Conservation (phyloP, 768 basidiomycete genomes). For the Tricholoma sp. region DNA sequence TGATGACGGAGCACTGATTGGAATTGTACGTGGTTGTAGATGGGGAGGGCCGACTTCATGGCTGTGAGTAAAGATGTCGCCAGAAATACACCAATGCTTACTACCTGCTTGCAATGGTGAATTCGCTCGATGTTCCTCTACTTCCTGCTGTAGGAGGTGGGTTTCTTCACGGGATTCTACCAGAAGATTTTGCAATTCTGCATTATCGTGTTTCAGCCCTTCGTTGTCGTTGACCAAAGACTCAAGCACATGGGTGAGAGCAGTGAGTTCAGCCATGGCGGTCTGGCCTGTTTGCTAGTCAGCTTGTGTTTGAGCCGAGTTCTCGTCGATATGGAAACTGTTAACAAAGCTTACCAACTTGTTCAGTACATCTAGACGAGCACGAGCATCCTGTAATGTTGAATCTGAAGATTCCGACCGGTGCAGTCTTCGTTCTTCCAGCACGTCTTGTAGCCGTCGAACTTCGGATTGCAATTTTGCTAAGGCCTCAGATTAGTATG, state of each 20-base stretch:
- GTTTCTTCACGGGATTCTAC: constrained; percentile 75
- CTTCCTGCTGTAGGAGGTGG: constrained; percentile 62
- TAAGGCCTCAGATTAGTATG: constrained; percentile 19
- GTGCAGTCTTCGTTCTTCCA: constrained; percentile 57
- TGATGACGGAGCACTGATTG: constrained; percentile 40
- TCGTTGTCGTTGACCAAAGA: constrained; percentile 87
- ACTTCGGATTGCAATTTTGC: constrained; percentile 71
- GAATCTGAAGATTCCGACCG: constrained; percentile 64
- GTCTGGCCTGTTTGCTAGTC: constrained; percentile 35
- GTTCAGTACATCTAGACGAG: constrained; percentile 57
- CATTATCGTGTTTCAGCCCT: constrained; percentile 72
- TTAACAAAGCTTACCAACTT: constrained; percentile 35
- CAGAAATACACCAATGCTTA: constrained; percentile 17
- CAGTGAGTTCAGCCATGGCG: constrained; percentile 45
- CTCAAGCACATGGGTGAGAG: constrained; percentile 68
- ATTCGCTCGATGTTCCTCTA: constrained; percentile 65
- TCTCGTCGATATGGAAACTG: neutral
- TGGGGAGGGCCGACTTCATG: constrained; percentile 35
- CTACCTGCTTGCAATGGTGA: constrained; percentile 39
- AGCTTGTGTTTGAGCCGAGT: constrained; percentile 13
- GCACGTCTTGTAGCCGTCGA: constrained; percentile 52
- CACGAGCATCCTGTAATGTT: constrained; percentile 60
- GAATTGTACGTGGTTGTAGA: constrained; percentile 35
- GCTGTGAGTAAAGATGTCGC: neutral
- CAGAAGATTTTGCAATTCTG: constrained; percentile 71